A percentile compares a stretch with the other conserved stretches of the same genome.
These are phyloP conservation scores for Melaleuca alternifolia DNA, from an alignment of 345 rosid genomes.

Conservation along the genomic window DNA sequence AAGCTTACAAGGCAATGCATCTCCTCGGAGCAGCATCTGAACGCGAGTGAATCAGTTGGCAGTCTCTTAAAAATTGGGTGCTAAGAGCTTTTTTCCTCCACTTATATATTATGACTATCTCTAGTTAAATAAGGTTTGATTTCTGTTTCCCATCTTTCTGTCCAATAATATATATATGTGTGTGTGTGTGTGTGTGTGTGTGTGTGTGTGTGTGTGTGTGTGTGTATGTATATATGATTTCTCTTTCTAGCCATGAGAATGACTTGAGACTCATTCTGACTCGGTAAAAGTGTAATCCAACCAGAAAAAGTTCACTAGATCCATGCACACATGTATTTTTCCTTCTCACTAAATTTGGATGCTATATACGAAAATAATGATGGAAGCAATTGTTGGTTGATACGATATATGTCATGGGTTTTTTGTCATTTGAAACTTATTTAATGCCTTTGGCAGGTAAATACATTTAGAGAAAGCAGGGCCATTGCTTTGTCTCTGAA, in stretches of 20 bases:
- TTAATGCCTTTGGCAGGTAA: slow-evolving; percentile 8
- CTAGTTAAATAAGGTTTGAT: background rate
- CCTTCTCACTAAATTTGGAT: background rate
- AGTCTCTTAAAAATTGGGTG: slow-evolving; percentile 27
- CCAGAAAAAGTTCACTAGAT: background rate
- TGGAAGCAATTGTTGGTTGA: background rate
- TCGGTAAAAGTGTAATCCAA: background rate
- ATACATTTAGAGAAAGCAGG: slow-evolving; percentile 26
- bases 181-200: too few relatives aligned
- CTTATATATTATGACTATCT: background rate
- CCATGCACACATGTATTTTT: background rate
- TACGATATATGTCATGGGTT: background rate
- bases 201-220: too few relatives aligned
- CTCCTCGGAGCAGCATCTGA: slow-evolving; percentile 15
- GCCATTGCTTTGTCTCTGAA: slow-evolving; percentile 40
- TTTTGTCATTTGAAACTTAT: background rate
- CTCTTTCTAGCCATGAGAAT: background rate
- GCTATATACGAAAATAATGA: background rate
- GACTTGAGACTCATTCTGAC: background rate
- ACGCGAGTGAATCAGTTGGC: slow-evolving; percentile 25
- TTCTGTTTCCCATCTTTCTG: background rate
- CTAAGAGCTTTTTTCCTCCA: slow-evolving; percentile 4
- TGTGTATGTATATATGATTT: too few relatives aligned
- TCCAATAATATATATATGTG: background rate
- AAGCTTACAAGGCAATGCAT: slow-evolving; percentile 22